Conservation (phyloP, 805 yeast genomes). For the Candida yuanshanica region DNA sequence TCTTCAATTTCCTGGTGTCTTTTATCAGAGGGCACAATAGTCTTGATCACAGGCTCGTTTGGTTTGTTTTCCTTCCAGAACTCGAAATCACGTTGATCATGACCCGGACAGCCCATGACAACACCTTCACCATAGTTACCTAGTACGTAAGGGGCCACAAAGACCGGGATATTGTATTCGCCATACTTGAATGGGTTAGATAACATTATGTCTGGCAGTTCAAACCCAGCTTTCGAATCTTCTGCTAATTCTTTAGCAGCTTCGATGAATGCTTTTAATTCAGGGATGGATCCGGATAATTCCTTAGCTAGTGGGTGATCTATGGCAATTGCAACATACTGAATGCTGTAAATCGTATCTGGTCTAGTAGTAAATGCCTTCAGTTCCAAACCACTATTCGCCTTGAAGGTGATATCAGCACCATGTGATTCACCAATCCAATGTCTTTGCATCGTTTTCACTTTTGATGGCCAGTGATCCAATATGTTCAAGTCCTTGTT, state of each 20-base stretch:
- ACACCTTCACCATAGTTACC: conserved; percentile 86
- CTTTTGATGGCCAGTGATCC: conserved; percentile 81
- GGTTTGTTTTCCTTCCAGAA: conserved; percentile 73
- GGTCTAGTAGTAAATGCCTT: conserved; percentile 81
- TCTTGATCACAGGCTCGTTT: conserved; percentile 13
- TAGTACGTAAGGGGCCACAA: conserved; percentile 86
- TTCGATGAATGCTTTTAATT: conserved; percentile 43
- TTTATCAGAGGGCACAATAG: conserved; percentile 15
- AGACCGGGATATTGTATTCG: conserved; percentile 55
- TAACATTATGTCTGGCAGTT: conserved; percentile 38
- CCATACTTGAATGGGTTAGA: conserved; percentile 53
- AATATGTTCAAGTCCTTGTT: conserved; percentile 57
- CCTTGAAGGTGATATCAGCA: conserved; percentile 54
- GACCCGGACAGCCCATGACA: conserved; percentile 98
- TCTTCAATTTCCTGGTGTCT: conserved; percentile 6
- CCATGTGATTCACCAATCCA: conserved; percentile 94
- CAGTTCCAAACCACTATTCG: conserved; percentile 27
- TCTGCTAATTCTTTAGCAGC: conserved; percentile 31
- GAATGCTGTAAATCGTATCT: conserved; percentile 81
- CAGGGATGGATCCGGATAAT: conserved; percentile 31
- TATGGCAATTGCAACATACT: conserved; percentile 72
- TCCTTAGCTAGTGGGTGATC: conserved; percentile 57
- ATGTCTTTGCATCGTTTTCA: conserved; percentile 82
- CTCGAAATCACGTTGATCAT: conserved; percentile 75
- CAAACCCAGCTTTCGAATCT: conserved; percentile 57